Base-by-base conservation (phyloP, 164 flowering plant species). In the Magnolia kwangsiensis region DNA sequence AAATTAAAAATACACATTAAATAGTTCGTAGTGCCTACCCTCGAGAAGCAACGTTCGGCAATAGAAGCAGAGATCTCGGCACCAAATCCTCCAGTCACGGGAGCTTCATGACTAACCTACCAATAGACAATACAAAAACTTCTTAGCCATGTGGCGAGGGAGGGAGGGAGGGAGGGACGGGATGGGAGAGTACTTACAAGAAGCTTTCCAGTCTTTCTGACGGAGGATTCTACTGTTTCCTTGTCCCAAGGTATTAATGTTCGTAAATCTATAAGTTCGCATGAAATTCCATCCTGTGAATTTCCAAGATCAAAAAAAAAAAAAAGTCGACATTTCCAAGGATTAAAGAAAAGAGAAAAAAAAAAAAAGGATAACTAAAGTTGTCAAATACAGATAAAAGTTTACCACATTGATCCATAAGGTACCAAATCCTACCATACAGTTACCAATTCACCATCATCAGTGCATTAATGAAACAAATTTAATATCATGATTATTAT, bases 71-170 rank as follows among this genome's bases (percentile, higher is more conserved):
- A 85, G 51, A 96, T 94, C 81, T 96, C 99, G 77, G 98, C 99
- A 72, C 98, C 99, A 86, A 96, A 96, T 65, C 99, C 99, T 81
- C 98, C 98, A 19, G 97, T 96, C 1, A 94, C 83, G 0, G 99
- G 98, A 83, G 99, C 98, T 87, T 96, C 99, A 84, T 96, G 99
- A 82, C 99, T 96, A 74, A 96, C 90, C 99, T 96, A 80, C 61
- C 73, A 75, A 78, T 6, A 72, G 63, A 72, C 50, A 72, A 7
- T 7, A 75, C 19, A 74, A 27, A 72, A 24, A 23, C 72, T 45
- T 16, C 69, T 63, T 78, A 71, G 49, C 73, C 19, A 70, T 29
- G 16, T 19, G 69, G 13, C 50, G 74, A 63, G 29, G 18, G 13
- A n/a, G 61, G 61, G 61, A n/a, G 61, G 61, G 61, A 16, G 61